These are phyloP conservation scores for Collybiopsis confluens DNA, from an alignment of 768 basidiomycete species.

Conservation along the genomic window DNA sequence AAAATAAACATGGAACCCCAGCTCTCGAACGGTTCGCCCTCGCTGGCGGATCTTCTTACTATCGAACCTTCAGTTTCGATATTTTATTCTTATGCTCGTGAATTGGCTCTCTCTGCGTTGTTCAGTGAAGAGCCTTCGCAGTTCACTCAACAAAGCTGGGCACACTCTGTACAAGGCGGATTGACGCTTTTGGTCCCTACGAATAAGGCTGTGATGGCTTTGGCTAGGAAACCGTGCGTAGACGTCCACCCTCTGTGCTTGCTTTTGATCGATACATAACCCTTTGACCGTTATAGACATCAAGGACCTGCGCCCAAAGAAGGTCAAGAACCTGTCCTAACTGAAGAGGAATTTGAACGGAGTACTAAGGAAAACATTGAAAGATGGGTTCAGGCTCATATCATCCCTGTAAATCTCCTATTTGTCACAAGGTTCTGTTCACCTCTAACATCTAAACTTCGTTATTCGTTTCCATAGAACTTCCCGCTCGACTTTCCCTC, in stretches of 20 bases:
- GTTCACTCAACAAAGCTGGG: slow-evolving; percentile 8
- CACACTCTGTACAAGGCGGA: not conserved
- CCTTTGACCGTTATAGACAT: slow-evolving; percentile 41
- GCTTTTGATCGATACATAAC: too few relatives aligned
- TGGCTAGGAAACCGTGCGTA: slow-evolving; percentile 78
- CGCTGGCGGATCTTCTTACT: slow-evolving; percentile 72
- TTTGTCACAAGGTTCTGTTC: not conserved
- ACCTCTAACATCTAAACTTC: not conserved
- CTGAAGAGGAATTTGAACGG: slow-evolving; percentile 64
- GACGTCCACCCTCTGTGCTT: too few relatives aligned
- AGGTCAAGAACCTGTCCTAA: slow-evolving; percentile 43
- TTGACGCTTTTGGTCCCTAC: slow-evolving; percentile 75
- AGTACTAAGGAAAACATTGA: slow-evolving; percentile 64
- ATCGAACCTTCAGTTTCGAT: slow-evolving; percentile 74
- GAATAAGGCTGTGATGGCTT: slow-evolving; percentile 83
- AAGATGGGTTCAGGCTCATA: slow-evolving; percentile 78
- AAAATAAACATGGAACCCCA: not conserved
- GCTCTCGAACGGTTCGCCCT: slow-evolving; percentile 33
- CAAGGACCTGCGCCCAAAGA: slow-evolving; percentile 42
- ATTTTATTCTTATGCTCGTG: slow-evolving; percentile 80
- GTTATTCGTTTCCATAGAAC: not conserved
- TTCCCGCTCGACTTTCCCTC: slow-evolving; percentile 29
- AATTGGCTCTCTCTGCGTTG: slow-evolving; percentile 53
- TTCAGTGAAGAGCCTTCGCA: slow-evolving; percentile 36
- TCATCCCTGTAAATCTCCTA: slow-evolving; percentile 63